phyloP scores from a whole-genome alignment of 2,329 filamentous ascomycete genomes.

The Epichloe amarillans region DNA sequence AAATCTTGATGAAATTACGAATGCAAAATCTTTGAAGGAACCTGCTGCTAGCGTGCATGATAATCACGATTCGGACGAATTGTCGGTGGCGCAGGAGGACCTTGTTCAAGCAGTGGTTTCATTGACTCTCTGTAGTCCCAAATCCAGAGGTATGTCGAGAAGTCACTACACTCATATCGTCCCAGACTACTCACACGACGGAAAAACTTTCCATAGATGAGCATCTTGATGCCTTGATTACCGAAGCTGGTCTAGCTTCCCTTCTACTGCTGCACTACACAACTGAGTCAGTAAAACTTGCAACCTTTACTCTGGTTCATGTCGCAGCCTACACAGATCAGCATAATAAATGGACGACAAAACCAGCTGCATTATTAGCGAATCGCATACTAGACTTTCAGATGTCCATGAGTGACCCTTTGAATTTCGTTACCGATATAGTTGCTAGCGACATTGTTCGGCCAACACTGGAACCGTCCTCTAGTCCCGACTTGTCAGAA shows the following conservation, averaged over 20 bases:
- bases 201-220: not conserved
- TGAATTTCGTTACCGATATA: constrained; percentile 35
- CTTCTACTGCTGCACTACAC: constrained; percentile 14
- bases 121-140: not conserved
- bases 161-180: not conserved
- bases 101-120: constrained; percentile 1
- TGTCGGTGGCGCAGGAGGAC: not conserved
- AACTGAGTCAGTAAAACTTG: constrained; percentile 1
- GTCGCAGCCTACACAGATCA: constrained; percentile 20
- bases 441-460: constrained; percentile 52
- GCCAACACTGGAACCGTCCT: constrained; percentile 48
- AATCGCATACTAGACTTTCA: constrained; percentile 18
- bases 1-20: not conserved
- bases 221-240: constrained; percentile 3
- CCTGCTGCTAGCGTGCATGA: not conserved
- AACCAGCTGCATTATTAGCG: constrained; percentile 17
- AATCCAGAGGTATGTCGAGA: not conserved
- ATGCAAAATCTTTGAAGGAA: not conserved
- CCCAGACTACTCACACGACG: not conserved
- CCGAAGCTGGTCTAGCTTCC: constrained; percentile 16
- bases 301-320: constrained; percentile 16
- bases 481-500: constrained; percentile 10
- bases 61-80: not conserved
- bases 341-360: constrained; percentile 26
- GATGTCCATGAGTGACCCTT: constrained; percentile 8